These are phyloP conservation scores for Cystofilobasidium bisporidii DNA, from an alignment of 768 basidiomycete species.

Conservation along the genomic window DNA sequence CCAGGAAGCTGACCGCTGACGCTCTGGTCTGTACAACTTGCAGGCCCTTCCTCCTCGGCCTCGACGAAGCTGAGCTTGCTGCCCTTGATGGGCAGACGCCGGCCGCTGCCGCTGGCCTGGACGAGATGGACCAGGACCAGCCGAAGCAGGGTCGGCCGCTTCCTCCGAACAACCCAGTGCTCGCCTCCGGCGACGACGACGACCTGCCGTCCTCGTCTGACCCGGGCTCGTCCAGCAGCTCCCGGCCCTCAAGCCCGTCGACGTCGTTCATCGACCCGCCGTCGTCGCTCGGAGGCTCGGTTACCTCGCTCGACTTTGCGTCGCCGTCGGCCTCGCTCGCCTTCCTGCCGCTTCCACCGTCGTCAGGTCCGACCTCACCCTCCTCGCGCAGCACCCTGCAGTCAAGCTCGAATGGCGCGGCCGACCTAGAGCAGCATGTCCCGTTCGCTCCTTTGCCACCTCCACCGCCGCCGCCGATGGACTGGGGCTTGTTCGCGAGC, in stretches of 20 bases:
- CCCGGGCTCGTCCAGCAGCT: too few species aligned
- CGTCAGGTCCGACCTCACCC: too few species aligned
- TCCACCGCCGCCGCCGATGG: not conserved
- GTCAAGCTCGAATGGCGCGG: too few species aligned
- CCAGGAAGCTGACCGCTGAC: not conserved
- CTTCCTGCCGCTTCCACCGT: not conserved
- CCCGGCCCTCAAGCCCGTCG: not conserved
- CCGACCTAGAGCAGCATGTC: too few species aligned
- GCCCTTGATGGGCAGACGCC: too few species aligned
- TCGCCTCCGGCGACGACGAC: not conserved
- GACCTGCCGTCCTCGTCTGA: not conserved
- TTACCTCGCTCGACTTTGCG: not conserved
- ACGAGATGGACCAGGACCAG: too few species aligned
- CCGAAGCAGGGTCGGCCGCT: not conserved
- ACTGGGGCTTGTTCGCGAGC: constrained; percentile 14
- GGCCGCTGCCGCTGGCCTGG: too few species aligned
- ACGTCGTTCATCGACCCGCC: not conserved
- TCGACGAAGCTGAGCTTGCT: not conserved
- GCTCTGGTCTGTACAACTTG: not conserved
- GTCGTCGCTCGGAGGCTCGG: not conserved
- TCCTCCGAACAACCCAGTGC: not conserved
- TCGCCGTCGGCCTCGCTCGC: not conserved
- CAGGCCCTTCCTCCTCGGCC: constrained; percentile 1
- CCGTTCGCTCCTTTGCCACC: too few species aligned
- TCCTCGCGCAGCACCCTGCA: too few species aligned